Percentiles rank a stretch among this genome's conserved stretches.
phyloP scores from a whole-genome alignment of 73 alveolate genomes.

The Tetrahymena malaccensis region DNA sequence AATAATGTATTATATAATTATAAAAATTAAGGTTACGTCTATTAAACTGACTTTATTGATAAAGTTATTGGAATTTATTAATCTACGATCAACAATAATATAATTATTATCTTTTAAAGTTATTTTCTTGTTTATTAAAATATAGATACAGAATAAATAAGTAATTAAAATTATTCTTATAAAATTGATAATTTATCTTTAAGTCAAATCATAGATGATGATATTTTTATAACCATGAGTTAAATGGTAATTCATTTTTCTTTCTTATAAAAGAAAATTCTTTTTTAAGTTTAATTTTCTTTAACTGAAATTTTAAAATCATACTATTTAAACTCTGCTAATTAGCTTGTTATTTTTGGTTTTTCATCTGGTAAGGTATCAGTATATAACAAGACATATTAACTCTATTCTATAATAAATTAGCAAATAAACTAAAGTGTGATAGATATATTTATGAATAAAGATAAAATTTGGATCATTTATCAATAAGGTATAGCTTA shows the following conservation, averaged over 20 bases:
- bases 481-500: background rate
- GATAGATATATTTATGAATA: too few relatives aligned
- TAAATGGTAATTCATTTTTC: background rate
- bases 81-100: background rate
- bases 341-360: background rate
- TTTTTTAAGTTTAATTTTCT: too few relatives aligned
- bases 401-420: too few relatives aligned
- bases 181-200: too few relatives aligned
- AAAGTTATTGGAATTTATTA: background rate
- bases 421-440: background rate
- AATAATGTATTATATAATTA: too few relatives aligned
- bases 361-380: background rate
- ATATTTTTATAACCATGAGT: background rate
- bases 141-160: background rate
- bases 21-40: too few relatives aligned
- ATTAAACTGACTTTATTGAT: background rate
- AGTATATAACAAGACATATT: background rate
- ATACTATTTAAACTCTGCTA: background rate
- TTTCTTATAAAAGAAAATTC: too few relatives aligned
- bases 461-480: background rate
- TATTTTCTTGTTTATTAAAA: background rate
- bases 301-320: background rate
- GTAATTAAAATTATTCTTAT: background rate
- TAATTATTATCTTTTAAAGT: too few relatives aligned
- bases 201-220: background rate